Conservation (phyloP, 139 green algal species). For the Volvox africanus region DNA sequence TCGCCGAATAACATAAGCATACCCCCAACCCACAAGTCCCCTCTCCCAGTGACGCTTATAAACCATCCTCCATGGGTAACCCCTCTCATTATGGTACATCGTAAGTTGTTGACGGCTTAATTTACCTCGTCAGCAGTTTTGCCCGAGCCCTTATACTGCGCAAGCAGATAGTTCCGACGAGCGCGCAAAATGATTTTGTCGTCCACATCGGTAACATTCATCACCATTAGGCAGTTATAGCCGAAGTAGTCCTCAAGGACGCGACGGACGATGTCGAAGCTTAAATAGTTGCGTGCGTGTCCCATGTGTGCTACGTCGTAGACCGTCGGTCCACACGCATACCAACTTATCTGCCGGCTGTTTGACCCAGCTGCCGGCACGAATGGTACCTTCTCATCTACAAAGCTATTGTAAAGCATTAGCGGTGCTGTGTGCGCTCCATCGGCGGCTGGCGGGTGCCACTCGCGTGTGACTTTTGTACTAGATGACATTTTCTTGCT, state of each 20-base stretch:
- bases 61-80: too few relatives aligned
- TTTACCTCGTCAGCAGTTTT: slow-evolving; percentile 50
- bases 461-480: slow-evolving; percentile 47
- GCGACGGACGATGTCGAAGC: slow-evolving; percentile 96
- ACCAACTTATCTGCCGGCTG: slow-evolving; percentile 88
- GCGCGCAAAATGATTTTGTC: slow-evolving; percentile 99
- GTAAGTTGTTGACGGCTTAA: too few relatives aligned
- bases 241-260: slow-evolving; percentile 98
- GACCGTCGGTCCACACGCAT: slow-evolving; percentile 97
- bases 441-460: slow-evolving; percentile 48
- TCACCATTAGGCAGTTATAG: slow-evolving; percentile 92
- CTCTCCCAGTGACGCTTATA: too few relatives aligned
- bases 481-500: neutral
- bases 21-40: too few relatives aligned
- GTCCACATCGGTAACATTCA: slow-evolving; percentile 99
- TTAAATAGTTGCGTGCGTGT: slow-evolving; percentile 98
- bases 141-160: slow-evolving; percentile 69
- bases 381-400: slow-evolving; percentile 90
- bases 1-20: too few relatives aligned
- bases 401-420: slow-evolving; percentile 87
- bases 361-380: slow-evolving; percentile 74
- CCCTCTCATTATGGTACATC: too few relatives aligned
- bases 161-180: slow-evolving; percentile 89
- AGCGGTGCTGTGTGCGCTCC: slow-evolving; percentile 44
- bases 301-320: slow-evolving; percentile 97